Percentiles rank a stretch among this genome's conserved stretches.
Conservation (phyloP, 2,329 filamentous ascomycete species). For the Aphanocladium album region DNA sequence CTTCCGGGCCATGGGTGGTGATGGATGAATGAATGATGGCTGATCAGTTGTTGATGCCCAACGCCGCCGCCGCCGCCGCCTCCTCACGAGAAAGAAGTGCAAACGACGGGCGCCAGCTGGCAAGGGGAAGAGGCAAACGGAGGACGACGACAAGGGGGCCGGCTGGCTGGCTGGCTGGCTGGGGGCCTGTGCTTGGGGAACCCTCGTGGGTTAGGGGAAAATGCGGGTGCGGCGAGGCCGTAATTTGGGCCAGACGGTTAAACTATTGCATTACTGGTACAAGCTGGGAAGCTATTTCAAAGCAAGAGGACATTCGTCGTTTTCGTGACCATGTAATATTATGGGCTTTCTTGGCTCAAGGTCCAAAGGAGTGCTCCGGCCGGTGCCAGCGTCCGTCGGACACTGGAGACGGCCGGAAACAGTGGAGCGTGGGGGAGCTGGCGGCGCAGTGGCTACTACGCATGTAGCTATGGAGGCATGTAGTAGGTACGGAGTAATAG, state of each 20-base stretch:
- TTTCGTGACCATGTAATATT: background rate
- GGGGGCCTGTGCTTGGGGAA: background rate
- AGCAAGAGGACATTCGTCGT: background rate
- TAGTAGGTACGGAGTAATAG: background rate
- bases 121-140: slow-evolving; percentile 2
- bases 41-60: slow-evolving; percentile 8
- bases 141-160: too few relatives aligned
- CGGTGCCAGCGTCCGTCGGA: background rate
- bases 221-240: background rate
- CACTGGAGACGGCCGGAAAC: slow-evolving; percentile 9
- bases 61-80: too few relatives aligned
- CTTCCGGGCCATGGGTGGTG: background rate
- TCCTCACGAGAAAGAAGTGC: background rate
- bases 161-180: too few relatives aligned
- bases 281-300: background rate
- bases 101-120: slow-evolving; percentile 5
- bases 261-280: too few relatives aligned
- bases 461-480: too few relatives aligned
- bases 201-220: background rate
- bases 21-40: background rate
- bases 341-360: background rate
- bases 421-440: background rate
- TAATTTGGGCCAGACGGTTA: background rate
- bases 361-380: background rate
- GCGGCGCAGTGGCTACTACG: background rate